These are phyloP conservation scores for Dactylellina drechsleri DNA, from an alignment of 2,329 filamentous ascomycete species.

Conservation along the genomic window DNA sequence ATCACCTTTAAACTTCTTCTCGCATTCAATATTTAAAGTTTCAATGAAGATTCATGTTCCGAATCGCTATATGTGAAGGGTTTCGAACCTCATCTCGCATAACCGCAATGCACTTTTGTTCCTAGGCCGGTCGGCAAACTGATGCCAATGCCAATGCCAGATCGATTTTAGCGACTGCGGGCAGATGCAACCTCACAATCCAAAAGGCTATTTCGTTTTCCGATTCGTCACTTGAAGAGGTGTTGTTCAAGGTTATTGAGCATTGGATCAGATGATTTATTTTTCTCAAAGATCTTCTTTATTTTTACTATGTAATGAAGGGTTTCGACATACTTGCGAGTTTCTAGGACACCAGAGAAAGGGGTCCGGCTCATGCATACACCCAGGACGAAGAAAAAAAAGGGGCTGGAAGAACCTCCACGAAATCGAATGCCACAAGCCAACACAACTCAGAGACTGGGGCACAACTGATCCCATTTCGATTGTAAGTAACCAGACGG, in stretches of 20 bases:
- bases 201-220: background rate
- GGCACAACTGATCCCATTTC: too few species aligned
- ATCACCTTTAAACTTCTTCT: too few species aligned
- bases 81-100: background rate
- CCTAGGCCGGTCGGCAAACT: background rate
- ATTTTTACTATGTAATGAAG: background rate
- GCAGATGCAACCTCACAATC: constrained; percentile 48
- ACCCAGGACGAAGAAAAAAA: too few species aligned
- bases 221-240: background rate
- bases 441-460: too few species aligned
- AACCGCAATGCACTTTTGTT: constrained; percentile 32
- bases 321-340: background rate
- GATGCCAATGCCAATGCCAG: constrained; percentile 9
- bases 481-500: too few species aligned
- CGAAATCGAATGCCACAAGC: too few species aligned
- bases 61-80: constrained; percentile 1
- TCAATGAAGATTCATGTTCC: background rate
- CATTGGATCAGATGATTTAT: background rate
- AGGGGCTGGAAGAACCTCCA: too few species aligned
- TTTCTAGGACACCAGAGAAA: background rate
- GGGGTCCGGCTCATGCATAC: too few species aligned
- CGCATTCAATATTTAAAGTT: background rate
- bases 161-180: constrained; percentile 45
- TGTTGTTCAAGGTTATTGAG: background rate
- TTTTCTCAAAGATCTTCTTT: background rate